Base-by-base conservation (phyloP, 192 early-diverging fungal genomes). In the Coemansia sp. region DNA sequence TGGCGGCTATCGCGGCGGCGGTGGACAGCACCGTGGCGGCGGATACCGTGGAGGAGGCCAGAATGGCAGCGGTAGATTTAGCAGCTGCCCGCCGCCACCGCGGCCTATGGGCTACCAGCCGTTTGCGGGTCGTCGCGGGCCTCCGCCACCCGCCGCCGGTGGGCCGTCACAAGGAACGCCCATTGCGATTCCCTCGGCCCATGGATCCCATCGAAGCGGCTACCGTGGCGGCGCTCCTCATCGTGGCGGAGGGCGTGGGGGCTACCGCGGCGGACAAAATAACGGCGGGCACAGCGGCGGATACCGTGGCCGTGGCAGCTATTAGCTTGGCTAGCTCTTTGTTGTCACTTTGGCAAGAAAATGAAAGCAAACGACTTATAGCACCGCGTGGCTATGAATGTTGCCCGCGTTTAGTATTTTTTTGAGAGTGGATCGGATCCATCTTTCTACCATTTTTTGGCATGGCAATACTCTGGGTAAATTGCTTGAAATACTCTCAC, bases 51-150 rank as follows among this genome's bases (percentile, higher is more conserved):
- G 18, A 8, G 24, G 37, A 16, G 46, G 61, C 13, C 21, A 45
- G n/a, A 24, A 14, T n/a, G n/a, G n/a, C n/a, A n/a, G n/a, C n/a
- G n/a, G n/a, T n/a, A n/a, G n/a, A n/a, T n/a, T n/a, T n/a, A n/a
- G n/a, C 34, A 56, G 34, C 9, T 58, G 37, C 37, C 72, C 72
- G 48, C 72, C 60, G 23, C 65, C 72, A 21, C 67, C 59, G 2
- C 76, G 76, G 3, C 70, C 66, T 0, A n/a, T 65, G 26, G 71
- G 62, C 3, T 78, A 73, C 67, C 71, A 67, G 35, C 70, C 70
- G 45, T 78, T 78, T 63, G 76, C 61, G 0, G 70, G 65, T 14
- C 66, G 71, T n/a, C 58, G 40, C 35, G 59, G 53, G 3, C 35
- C 38, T 6, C 43, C 75, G 1, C 58, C 35, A 21, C 18, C 57